Conservation (phyloP, 768 basidiomycete genomes). For the Floccularia luteovirens region DNA sequence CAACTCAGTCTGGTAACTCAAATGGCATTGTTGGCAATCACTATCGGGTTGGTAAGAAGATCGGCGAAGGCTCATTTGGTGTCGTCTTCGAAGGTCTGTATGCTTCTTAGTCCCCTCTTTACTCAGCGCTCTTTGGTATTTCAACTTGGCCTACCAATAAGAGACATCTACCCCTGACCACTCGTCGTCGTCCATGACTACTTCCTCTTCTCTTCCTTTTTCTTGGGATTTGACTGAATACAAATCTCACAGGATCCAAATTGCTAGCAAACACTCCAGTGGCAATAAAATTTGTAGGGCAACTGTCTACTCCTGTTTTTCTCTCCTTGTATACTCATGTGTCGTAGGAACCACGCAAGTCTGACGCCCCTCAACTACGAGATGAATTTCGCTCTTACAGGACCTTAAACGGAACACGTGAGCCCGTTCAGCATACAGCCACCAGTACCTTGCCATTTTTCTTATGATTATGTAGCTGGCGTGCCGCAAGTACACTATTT, state of each 20-base stretch:
- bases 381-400: conserved; percentile 98
- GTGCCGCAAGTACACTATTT: conserved; percentile 99
- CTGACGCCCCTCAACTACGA: conserved; percentile 93
- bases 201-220: not conserved
- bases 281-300: conserved; percentile 92
- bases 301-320: no score
- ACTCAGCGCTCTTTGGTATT: not conserved
- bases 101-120: conserved; percentile 2
- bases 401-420: conserved; percentile 86
- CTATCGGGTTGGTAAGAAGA: conserved; percentile 94
- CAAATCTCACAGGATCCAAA: conserved; percentile 58
- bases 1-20: conserved; percentile 51
- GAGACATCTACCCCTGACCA: not conserved
- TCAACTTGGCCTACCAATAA: not conserved
- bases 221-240: not conserved
- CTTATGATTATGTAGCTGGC: conserved; percentile 50
- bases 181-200: not conserved
- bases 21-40: conserved; percentile 76
- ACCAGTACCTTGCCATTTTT: conserved; percentile 1
- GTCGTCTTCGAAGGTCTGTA: conserved; percentile 89
- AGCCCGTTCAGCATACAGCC: conserved; percentile 19
- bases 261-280: conserved; percentile 81
- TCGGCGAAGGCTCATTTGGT: conserved; percentile 98
- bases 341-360: conserved; percentile 86
- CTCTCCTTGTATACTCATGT: no score